Evolutionary conservation across 306 rosid species (phyloP).

Genomic region (Medicago ruthenica): DNA sequence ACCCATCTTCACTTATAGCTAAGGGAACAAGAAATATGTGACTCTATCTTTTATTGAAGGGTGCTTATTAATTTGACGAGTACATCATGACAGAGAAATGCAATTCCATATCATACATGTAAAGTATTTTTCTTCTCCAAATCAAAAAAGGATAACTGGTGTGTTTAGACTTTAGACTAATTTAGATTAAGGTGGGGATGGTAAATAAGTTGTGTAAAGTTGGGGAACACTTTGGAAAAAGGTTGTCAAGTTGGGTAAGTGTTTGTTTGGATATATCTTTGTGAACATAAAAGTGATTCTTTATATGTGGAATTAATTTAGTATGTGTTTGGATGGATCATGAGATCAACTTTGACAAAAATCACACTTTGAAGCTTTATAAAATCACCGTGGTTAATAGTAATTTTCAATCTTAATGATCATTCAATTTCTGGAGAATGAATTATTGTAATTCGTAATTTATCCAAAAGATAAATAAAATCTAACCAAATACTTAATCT

Average conservation of each 20-base stretch:
- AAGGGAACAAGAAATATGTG: neutral
- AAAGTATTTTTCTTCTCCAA: slow-evolving; percentile 32
- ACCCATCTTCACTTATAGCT: slow-evolving; percentile 43
- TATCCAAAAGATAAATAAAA: too few species aligned
- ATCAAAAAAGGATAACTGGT: neutral
- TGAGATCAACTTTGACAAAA: too few species aligned
- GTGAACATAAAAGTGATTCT: neutral
- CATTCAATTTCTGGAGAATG: too few species aligned
- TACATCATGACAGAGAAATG: slow-evolving; percentile 34
- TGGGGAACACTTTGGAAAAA: slow-evolving; percentile 40
- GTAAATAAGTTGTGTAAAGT: slow-evolving; percentile 32
- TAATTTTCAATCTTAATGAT: too few species aligned
- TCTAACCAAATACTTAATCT: too few species aligned
- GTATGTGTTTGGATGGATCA: too few species aligned
- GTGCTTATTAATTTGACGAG: slow-evolving; percentile 29
- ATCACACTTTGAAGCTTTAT: too few species aligned
- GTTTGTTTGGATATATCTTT: neutral
- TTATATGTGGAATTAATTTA: neutral
- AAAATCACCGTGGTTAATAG: too few species aligned
- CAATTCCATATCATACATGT: slow-evolving; percentile 27
- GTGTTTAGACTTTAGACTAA: slow-evolving; percentile 15
- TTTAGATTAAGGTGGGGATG: slow-evolving; percentile 5
- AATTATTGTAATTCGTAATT: too few species aligned
- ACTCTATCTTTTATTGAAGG: slow-evolving; percentile 28
- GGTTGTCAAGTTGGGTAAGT: neutral